Base-by-base conservation (phyloP, 2,329 filamentous ascomycete genomes). In the Aspergillus sclerotialis region DNA sequence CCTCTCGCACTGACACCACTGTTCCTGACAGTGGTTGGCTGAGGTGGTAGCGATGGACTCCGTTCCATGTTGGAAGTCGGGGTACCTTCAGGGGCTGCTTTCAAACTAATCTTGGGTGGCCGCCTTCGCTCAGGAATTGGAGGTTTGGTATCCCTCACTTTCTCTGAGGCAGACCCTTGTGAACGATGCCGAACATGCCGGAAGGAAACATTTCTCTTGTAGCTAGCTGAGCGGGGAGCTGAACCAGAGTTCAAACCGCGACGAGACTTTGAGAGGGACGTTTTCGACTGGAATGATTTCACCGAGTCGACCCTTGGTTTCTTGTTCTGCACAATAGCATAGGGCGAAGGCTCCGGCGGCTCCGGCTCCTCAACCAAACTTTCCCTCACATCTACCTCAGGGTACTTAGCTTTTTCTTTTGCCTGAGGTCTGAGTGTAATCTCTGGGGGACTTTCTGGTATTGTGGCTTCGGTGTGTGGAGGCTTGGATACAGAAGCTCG, bases 201-300 rank as follows among this genome's bases (percentile, higher is more conserved):
- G 54, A 84, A 84, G 52, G 72, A 80, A 15, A 84, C 75, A 42
- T 73, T 74, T 29, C 78, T 71, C 53, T 72, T 79, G 49, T 78
- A 65, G 42, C 73, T 72, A 23, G 65, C 63, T 4, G 73, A 69
- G 24, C 60, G 64, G 33, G 61, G 52, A 6, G 61, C 55, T 13
- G 60, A 40, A 2, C 52, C 49, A 4, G 49, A 49, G 38, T 58
- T 62, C 10, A 44, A 46, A 16, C 53, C 50, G 33, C 64, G 65
- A 36, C 63, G 61, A 28, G 65, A 67, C 37, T 66, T 65, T 44
- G 69, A 64, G 51, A 72, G 48, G 12, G 69, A 72, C 18, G 67
- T 64, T 41, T 61, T 65, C 1, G 70, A 72, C 3, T 60, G 58
- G 44, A 63, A 63, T 1, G 55, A 64, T 30, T 53, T 56, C 33